Evolutionary conservation across 2,329 filamentous ascomycete genomes (phyloP).

Genomic region (Cryphonectria japonica): DNA sequence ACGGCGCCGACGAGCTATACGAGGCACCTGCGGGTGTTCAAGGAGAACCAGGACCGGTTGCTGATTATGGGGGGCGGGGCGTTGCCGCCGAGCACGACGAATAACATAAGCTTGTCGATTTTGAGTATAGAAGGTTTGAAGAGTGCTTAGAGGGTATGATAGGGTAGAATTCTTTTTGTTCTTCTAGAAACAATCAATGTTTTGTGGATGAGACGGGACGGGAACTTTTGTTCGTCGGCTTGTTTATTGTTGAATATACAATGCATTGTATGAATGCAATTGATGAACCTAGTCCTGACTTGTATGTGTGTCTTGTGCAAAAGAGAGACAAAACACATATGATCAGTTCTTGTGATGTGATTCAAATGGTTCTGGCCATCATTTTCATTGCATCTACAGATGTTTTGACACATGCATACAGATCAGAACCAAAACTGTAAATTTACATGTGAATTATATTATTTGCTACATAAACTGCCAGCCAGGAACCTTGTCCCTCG

Average conservation of each 20-base stretch:
- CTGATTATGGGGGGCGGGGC: constrained; percentile 51
- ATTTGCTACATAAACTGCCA: background rate
- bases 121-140: constrained; percentile 33
- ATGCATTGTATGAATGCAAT: background rate
- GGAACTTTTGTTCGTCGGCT: too few relatives aligned
- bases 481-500: background rate
- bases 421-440: too few relatives aligned
- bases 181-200: background rate
- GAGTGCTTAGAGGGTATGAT: constrained; percentile 11
- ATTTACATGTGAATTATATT: background rate
- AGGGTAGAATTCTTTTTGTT: background rate
- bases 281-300: background rate
- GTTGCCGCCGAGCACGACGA: constrained; percentile 52
- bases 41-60: constrained; percentile 40
- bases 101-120: constrained; percentile 46
- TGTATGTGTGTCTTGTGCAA: background rate
- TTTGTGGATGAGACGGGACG: background rate
- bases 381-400: too few relatives aligned
- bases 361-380: background rate
- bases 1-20: constrained; percentile 45
- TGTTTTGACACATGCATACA: too few relatives aligned
- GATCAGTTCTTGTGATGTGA: background rate
- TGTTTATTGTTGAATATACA: background rate
- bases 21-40: constrained; percentile 42
- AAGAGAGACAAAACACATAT: too few relatives aligned